Base-by-base conservation (phyloP, 202 grass and related monocot species). In the Musa balbisiana region DNA sequence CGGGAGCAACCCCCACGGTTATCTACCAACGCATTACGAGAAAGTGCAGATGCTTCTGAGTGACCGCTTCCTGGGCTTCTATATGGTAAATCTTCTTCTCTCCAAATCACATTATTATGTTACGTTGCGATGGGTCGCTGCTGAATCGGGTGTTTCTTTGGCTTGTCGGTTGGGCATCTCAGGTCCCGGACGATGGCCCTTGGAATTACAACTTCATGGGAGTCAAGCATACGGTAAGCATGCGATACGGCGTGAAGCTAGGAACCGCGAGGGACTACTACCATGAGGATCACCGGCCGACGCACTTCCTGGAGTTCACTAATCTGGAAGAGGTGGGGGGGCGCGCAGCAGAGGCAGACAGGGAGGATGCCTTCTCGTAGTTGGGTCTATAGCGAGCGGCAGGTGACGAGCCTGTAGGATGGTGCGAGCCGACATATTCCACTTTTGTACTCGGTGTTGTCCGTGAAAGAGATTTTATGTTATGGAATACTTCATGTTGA, bases 191-290 rank as follows among this genome's bases (percentile, higher is more conserved):
- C 43, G 94, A 92, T 49, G 82, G 58, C 27, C 91, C 95, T 0
- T 99, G 95, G 95, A 99, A 99, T 76, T 99, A 83, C 87, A 99
- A 99, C 74, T 99, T 99, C 83, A 99, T 99, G 95, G 95, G 95
- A 72, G 95, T 99, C 1, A 94, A 99, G 83, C 94, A 92, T 8
- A 90, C 92, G 15, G 87, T 87, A 0, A 85, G 55, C 79, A 99
- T 94, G 91, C 91, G 86, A 82, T 94, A 99, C 49, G 87, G 76
- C 13, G 83, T 90, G 82, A 94, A 99, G 89, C 81, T 99, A 10
- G 89, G 95, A 64, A 89, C 76, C 13, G 88, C 91, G 13, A 77
- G 87, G 0, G 91, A 99, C 78, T 99, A 90, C 83, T 99, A 99
- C 63, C 88, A 99, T 0, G 95, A 99, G 76, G 95, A 90, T 26